These are phyloP conservation scores for Mimosa bimucronata DNA, from an alignment of 306 rosid genomes.

Conservation along the genomic window DNA sequence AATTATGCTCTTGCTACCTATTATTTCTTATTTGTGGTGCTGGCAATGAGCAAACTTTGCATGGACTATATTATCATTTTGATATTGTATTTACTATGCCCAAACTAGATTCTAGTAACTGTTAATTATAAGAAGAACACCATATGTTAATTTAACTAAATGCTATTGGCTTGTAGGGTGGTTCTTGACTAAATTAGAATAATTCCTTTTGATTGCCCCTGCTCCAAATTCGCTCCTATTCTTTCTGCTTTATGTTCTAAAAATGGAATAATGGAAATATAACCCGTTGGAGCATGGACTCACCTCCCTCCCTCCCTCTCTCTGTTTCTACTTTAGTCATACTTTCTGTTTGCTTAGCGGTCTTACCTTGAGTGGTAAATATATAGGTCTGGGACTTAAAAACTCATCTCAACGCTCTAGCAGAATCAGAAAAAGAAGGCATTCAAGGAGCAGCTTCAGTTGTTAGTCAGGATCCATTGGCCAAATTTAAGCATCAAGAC, in stretches of 20 bases:
- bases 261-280: not conserved
- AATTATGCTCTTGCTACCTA: not conserved
- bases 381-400: conserved; percentile 89
- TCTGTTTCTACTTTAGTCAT: not conserved
- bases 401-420: conserved; percentile 79
- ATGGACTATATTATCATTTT: not conserved
- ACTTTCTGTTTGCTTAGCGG: conserved; percentile 8
- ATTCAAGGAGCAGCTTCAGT: conserved; percentile 71
- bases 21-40: not conserved
- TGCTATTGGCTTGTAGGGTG: not conserved
- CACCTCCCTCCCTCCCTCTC: not conserved
- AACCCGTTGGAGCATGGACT: not conserved
- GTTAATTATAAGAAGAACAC: not conserved
- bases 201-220: not conserved
- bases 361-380: conserved; percentile 33
- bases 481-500: conserved; percentile 70
- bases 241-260: not conserved
- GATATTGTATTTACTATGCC: not conserved
- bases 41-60: not conserved
- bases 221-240: not conserved
- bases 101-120: not conserved
- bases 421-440: conserved; percentile 71
- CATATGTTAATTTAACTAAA: not conserved
- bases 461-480: conserved; percentile 68
- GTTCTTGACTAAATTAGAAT: not conserved